Evolutionary conservation across 164 flowering plant genomes (phyloP), one percentile per base, ranked within the genome.

Genomic region (Vitis rotundifolia): DNA sequence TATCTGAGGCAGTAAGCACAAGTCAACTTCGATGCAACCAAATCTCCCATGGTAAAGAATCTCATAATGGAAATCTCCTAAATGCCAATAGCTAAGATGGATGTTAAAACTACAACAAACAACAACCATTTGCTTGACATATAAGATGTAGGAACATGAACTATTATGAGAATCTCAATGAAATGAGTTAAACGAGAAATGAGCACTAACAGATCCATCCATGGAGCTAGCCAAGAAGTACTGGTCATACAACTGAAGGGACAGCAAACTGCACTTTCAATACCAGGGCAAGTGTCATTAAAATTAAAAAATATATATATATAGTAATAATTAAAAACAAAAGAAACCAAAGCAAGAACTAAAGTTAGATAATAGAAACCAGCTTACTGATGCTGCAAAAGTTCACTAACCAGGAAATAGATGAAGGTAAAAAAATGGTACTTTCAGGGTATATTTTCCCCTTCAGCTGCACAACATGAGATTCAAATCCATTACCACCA

Each of bases 141-240:
- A 63, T 48, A 63, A 3, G 28, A 48, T 12, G 53, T 12, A 47
- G 44, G 13, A 52, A 53, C 59, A n/a, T 51, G 0, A 12, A 13
- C 44, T 28, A 26, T 44, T 48, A 50, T 28, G 47, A 47, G 55
- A 47, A 31, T 55, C 18, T 56, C 28, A 19, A 26, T 18, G 28
- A 73, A 28, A n/a, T 16, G 59, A 58, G 63, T 1, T 11, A 61
- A 22, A 71, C 12, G 47, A 8, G 31, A n/a, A 47, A 72, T 12
- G 61, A 64, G 31, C 37, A 89, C 96, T 86, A 31, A 93, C 98
- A 81, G 85, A 79, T 68, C 99, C 99, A 85, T 95, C 97, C 98
- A 93, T 90, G 53, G 98, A 90, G 84, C 99, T 93, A 64, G 98
- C 98, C 83, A 93, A 68, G 80, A 93, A 93, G 82, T 90, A 90